Evolutionary conservation across 2,329 filamentous ascomycete species (phyloP), one percentile per base, ranked within the genome.

Genomic region (Aspergillus niger): DNA sequence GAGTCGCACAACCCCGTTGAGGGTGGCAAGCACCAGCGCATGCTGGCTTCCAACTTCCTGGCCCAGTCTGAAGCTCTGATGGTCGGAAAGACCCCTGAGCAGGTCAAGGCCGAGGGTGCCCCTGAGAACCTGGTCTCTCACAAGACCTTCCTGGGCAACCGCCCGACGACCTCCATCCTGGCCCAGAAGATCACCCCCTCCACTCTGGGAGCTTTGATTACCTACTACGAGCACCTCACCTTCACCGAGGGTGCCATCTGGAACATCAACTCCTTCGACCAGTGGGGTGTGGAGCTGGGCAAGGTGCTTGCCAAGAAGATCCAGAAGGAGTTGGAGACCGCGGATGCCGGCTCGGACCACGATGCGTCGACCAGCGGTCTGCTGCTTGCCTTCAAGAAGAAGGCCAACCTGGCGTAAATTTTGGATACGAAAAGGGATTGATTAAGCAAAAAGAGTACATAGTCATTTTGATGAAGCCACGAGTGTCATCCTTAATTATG

Each of bases 181-280:
- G 91, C 94, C 48, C 90, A 93, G 71, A 89, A 91, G 83, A 98
- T 99, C 76, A 97, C 95, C 17, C 95, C 95, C 8, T 91, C 89
- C 47, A 92, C 96, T 72, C 86, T 99, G 51, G 95, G 95, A 74
- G 94, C 95, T 3, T 81, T 99, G 70, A 99, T 99, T 71, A 94
- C 92, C 67, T 99, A 98, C 86, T 99, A 99, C 80, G 95, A 99
- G 85, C 95, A 99, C 81, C 82, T 98, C 63, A 98, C 95, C 59
- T 99, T 99, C 79, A 96, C 91, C 39, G 95, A 99, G 82, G 95
- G 95, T 72, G 94, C 93, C 55, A 85, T 99, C 76, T 99, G 95
- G 95, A 96, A 98, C 82, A 97, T 99, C 84, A 99, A 99, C 87
- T 92, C 89, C 74, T 99, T 98, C 76, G 95, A 99, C 82, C 95